Evolutionary conservation across 2,329 filamentous ascomycete species (phyloP).

Genomic region (Elsinoe fawcettii): DNA sequence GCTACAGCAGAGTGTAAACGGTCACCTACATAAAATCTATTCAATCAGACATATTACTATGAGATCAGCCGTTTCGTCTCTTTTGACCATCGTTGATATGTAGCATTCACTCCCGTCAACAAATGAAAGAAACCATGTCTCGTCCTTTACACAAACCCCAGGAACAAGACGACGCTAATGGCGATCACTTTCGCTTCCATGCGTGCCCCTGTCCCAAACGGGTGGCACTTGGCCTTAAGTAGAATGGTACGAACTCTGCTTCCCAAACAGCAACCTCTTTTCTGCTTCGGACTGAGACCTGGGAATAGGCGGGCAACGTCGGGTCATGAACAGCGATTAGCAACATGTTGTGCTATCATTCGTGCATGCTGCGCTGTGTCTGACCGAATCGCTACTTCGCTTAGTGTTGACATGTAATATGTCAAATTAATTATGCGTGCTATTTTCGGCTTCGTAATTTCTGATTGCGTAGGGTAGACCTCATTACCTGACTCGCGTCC

Average conservation of each 20-base stretch:
- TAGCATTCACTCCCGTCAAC: neutral
- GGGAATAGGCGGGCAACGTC: neutral
- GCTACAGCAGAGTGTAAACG: neutral
- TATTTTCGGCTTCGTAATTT: neutral
- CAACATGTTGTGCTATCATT: too few species aligned
- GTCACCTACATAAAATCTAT: neutral
- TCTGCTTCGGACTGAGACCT: neutral
- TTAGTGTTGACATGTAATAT: neutral
- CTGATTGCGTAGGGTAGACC: neutral
- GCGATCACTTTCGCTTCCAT: neutral
- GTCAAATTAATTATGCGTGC: neutral
- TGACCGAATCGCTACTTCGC: too few species aligned
- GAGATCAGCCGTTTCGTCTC: neutral
- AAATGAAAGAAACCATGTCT: neutral
- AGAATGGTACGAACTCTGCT: neutral
- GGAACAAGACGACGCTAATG: neutral
- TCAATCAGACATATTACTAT: neutral
- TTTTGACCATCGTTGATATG: neutral
- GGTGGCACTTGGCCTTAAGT: neutral
- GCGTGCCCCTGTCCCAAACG: neutral
- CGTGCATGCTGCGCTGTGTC: too few species aligned
- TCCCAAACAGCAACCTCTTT: neutral
- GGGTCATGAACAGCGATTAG: neutral
- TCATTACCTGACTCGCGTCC: neutral
- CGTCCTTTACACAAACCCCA: neutral